Evolutionary conservation across 805 yeast species (phyloP), one percentile per base, ranked within the genome.

Genomic region (Saccharomyces eubayanus): DNA sequence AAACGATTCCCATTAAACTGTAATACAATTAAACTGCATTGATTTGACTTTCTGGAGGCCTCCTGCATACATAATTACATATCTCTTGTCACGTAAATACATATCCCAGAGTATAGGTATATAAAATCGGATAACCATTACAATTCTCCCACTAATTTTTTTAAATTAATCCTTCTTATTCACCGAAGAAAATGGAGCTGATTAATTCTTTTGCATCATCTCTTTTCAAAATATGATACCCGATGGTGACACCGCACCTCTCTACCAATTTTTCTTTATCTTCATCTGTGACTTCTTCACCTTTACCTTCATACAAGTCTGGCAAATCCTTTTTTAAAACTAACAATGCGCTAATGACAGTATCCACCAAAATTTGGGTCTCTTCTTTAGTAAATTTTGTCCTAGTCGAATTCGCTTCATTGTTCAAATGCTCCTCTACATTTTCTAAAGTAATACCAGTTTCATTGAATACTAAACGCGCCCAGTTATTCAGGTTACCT

Each of bases 401-500:
- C 36, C 59, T 59, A 46, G 56, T 46, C 49, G 29, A 12, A 20
- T 51, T 53, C 9, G 43, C 40, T 14, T 56, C 61, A 14, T 50
- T 31, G 14, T 30, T 47, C 20, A 53, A 30, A 46, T 51, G 41
- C 9, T 56, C 59, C 36, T 59, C 55, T 16, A 57, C 55, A 28
- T 58, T 57, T 6, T 63, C 65, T 31, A 62, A 47, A 2, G 64
- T 59, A 48, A 57, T 53, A 41, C 58, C 57, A 20, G 67, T 66
- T 52, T 69, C 69, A 30, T 62, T 77, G 47, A 85, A 71, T 1
- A 86, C 84, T 55, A 80, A 77, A 49, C 74, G 75, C 14, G 82
- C 75, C 99, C 99, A 94, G 54, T 84, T 81, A 58, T 83, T 79
- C 56, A 92, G 71, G 68, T 94, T 94, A 0, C 97, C 97, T 41